phyloP scores from a whole-genome alignment of 495 filamentous ascomycete genomes.

The Xylaria sp. region DNA sequence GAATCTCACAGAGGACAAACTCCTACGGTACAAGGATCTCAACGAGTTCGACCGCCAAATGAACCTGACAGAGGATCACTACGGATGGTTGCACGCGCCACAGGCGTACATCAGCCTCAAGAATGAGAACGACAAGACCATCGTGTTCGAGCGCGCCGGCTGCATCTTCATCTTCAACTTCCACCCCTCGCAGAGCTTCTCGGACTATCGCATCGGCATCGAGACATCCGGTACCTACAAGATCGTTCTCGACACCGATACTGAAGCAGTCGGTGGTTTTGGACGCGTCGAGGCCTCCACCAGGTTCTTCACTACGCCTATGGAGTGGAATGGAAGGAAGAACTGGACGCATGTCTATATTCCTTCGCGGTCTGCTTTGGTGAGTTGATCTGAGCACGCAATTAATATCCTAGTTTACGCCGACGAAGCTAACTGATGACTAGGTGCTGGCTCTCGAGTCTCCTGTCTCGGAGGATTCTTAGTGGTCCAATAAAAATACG shows the following conservation, averaged over 20 bases:
- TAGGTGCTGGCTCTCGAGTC: constrained; percentile 39
- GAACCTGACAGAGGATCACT: constrained; percentile 85
- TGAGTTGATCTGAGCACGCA: constrained; percentile 54
- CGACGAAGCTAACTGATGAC: constrained; percentile 23
- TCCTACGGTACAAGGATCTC: constrained; percentile 89
- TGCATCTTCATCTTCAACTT: constrained; percentile 97
- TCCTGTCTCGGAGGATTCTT: constrained; percentile 16
- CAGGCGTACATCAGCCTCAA: constrained; percentile 95
- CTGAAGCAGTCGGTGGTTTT: constrained; percentile 78
- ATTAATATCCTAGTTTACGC: neutral
- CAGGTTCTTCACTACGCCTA: constrained; percentile 87
- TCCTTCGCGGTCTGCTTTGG: constrained; percentile 82
- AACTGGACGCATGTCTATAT: constrained; percentile 96
- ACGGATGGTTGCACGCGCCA: constrained; percentile 86
- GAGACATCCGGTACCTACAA: constrained; percentile 85
- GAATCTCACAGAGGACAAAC: constrained; percentile 85
- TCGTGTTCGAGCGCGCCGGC: constrained; percentile 93
- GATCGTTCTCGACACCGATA: constrained; percentile 85
- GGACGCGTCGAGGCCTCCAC: constrained; percentile 76
- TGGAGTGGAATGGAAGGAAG: constrained; percentile 84
- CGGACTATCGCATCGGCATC: constrained; percentile 91
- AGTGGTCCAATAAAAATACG: neutral
- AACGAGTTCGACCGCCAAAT: constrained; percentile 94
- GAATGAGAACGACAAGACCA: constrained; percentile 91
- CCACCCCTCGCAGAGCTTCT: constrained; percentile 83